A percentile compares a stretch with the other conserved stretches of the same genome.
Evolutionary conservation across 441 rosid species (phyloP).

Genomic region (Dalechampia spathulata): DNA sequence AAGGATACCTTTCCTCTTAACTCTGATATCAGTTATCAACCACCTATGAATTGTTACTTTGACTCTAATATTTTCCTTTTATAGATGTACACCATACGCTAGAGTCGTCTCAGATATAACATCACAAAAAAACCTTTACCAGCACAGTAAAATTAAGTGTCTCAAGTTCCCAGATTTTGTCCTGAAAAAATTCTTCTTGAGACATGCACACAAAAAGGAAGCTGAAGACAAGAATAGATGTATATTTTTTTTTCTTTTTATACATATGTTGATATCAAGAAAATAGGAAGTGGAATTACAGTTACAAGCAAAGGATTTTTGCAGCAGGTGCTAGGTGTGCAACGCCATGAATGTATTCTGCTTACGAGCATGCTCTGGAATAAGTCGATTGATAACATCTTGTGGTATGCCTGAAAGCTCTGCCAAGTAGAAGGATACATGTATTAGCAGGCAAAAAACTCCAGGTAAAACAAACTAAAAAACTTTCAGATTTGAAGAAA

Average conservation of each 20-base stretch:
- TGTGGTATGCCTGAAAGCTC: constrained; percentile 66
- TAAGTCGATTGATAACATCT: constrained; percentile 60
- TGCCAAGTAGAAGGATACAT: constrained; percentile 21
- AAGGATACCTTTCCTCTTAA: too few species aligned
- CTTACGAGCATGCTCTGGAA: constrained; percentile 84
- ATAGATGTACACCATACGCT: too few species aligned
- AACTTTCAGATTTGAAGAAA: too few species aligned
- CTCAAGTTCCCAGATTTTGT: constrained; percentile 18
- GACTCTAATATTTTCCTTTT: too few species aligned
- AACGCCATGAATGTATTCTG: constrained; percentile 92
- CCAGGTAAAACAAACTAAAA: neutral
- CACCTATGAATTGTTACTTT: too few species aligned
- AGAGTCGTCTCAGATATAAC: too few species aligned
- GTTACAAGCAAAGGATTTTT: constrained; percentile 9
- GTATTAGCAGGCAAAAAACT: neutral
- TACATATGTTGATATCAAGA: constrained; percentile 17
- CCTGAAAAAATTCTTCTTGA: constrained; percentile 11
- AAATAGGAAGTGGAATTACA: neutral
- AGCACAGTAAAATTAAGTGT: too few species aligned
- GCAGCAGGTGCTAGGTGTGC: constrained; percentile 28
- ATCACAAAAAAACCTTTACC: too few species aligned
- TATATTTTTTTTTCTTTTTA: neutral
- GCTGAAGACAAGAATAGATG: neutral
- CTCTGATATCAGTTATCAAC: too few species aligned
- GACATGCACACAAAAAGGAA: constrained; percentile 6